Percentiles rank a stretch among this genome's conserved stretches.
phyloP scores from a whole-genome alignment of 1,284 basidiomycete genomes.

The Fomitopsis schrenkii region DNA sequence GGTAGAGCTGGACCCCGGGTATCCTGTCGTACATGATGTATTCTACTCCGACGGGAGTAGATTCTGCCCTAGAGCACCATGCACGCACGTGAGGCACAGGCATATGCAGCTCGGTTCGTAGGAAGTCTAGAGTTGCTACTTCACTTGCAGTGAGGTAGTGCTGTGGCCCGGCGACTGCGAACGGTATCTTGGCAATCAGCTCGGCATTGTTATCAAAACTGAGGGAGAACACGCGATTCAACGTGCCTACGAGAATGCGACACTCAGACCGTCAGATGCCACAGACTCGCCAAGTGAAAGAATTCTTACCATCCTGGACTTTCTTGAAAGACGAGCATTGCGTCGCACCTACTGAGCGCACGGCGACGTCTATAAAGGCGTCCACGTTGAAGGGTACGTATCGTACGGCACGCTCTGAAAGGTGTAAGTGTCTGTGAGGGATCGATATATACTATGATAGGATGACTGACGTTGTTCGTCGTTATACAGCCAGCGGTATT shows the following conservation, averaged over 20 bases:
- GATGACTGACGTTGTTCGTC: neutral
- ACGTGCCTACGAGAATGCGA: neutral
- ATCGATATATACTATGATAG: neutral
- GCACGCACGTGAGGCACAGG: constrained; percentile 32
- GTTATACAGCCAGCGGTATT: neutral
- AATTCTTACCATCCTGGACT: neutral
- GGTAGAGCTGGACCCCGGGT: constrained; percentile 23
- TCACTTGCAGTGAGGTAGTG: constrained; percentile 34
- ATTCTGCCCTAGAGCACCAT: constrained; percentile 23
- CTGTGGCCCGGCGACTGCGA: constrained; percentile 26
- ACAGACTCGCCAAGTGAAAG: neutral
- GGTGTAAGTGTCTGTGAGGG: neutral
- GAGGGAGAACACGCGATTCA: neutral
- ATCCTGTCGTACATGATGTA: constrained; percentile 37
- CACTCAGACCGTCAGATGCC: neutral
- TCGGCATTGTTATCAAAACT: constrained; percentile 27
- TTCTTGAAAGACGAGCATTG: neutral
- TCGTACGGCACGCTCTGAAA: neutral
- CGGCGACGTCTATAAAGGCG: neutral
- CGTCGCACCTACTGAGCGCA: neutral
- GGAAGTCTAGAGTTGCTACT: constrained; percentile 36
- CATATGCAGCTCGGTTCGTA: constrained; percentile 25
- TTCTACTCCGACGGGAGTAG: constrained; percentile 29
- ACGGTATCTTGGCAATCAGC: constrained; percentile 29
- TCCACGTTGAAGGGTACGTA: neutral